Base-by-base conservation (phyloP, 2,329 filamentous ascomycete species). In the Cercospora canescens region DNA sequence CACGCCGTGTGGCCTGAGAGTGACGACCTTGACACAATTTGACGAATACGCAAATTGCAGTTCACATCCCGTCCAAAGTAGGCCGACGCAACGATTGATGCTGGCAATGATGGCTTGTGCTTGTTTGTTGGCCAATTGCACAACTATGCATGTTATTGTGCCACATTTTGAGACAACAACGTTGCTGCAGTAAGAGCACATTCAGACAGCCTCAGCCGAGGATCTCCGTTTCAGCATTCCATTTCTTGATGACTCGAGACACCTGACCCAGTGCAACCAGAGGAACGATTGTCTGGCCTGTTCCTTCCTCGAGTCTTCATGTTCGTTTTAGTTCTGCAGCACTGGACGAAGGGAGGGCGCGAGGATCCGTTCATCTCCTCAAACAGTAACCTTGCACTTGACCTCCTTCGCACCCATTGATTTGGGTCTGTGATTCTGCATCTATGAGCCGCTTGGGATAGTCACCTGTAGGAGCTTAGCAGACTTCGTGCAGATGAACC, bases 201-300 rank as follows among this genome's bases (percentile, higher is more conserved):
- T 32, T 35, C 28, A 6, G 30, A 32, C 45, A 62, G 60, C 60
- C 60, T 56, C 50, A 30, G 6, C 60, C 60, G 60, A 62, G 60
- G 45, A 62, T 56, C 21, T 62, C 60, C 60, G 60, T 4, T 28
- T 48, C 45, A 26, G 48, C 21, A 16, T 30, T 4, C 16, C 16
- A 21, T 60, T 21, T 7, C 28, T 30, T 18, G 45, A 50, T 21
- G 12, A 1, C 1, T 16, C 16, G 6, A 11, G 18, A n/a, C 56
- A 41, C n/a, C 24, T 41, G 39, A 37, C 39, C 30, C 26, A 7
- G 56, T 45, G 16, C 8, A n/a, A 59, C 56, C 56, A 30, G 5
- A 6, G 2, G 16, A 24, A 50, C 45, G 41, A 48, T 14, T 6
- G 32, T 35, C 8, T 12, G 32, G 32, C 32, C n/a, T 11, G 32